phyloP scores from a whole-genome alignment of 179 eudicot genomes.

The Pouteria campechiana region DNA sequence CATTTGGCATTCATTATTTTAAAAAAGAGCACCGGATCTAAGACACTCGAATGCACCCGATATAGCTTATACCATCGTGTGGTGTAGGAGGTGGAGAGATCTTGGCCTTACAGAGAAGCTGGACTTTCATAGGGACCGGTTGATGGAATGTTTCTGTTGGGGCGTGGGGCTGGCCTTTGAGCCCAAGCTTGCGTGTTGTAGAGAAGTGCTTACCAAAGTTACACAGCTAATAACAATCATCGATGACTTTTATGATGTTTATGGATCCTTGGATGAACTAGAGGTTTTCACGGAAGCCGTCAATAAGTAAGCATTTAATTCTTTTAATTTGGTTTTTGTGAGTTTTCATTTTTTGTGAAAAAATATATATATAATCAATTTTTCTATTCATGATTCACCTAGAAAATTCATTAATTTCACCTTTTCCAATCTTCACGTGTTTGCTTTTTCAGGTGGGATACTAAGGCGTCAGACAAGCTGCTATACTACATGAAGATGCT shows the following conservation, averaged over 20 bases:
- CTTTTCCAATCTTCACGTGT: too few relatives aligned
- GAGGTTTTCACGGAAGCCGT: slow-evolving; percentile 8
- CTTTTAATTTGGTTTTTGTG: slow-evolving; percentile 5
- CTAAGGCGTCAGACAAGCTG: slow-evolving; percentile 9
- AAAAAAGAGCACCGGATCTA: too few relatives aligned
- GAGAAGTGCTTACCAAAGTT: slow-evolving; percentile 9
- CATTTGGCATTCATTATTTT: too few relatives aligned
- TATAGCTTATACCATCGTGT: too few relatives aligned
- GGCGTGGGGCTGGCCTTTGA: slow-evolving; percentile 3
- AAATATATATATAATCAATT: neutral
- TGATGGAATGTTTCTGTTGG: slow-evolving; percentile 15
- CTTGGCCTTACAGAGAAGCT: slow-evolving; percentile 5
- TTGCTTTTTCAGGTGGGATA: slow-evolving; percentile 40
- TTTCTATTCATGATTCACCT: neutral
- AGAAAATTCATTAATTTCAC: too few relatives aligned
- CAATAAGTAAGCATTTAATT: slow-evolving; percentile 2
- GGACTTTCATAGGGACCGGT: slow-evolving; percentile 12
- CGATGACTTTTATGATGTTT: slow-evolving; percentile 20
- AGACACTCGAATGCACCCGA: slow-evolving; percentile 3
- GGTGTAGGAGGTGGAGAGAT: slow-evolving; percentile 17
- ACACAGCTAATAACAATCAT: slow-evolving; percentile 5
- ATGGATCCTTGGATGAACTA: slow-evolving; percentile 15
- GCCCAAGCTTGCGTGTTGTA: slow-evolving; percentile 2
- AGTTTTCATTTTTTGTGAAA: neutral
- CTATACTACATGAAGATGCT: slow-evolving; percentile 51